Conservation (phyloP, 495 filamentous ascomycete genomes). For the Pseudomonodictys pantanalensis region DNA sequence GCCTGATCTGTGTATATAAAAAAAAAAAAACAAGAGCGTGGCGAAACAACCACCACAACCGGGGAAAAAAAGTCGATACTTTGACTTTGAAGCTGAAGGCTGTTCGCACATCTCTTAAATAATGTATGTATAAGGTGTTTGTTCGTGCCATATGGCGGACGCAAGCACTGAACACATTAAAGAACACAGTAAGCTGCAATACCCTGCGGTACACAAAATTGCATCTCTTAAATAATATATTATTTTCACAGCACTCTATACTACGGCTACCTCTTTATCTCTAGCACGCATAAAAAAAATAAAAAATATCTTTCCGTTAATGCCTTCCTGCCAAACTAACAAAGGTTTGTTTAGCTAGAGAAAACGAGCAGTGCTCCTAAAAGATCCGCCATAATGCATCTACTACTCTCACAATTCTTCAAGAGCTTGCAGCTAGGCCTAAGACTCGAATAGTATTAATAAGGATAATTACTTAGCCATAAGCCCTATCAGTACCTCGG, state of each 20-base stretch:
- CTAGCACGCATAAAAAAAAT: slow-evolving; percentile 1
- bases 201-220: too few species aligned
- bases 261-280: slow-evolving; percentile 11
- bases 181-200: too few species aligned
- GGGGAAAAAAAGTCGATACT: slow-evolving; percentile 6
- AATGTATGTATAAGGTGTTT: too few species aligned
- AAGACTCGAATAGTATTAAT: slow-evolving; percentile 15
- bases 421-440: slow-evolving; percentile 12
- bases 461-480: slow-evolving; percentile 11
- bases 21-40: too few species aligned
- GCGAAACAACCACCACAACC: slow-evolving; percentile 9
- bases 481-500: slow-evolving; percentile 12
- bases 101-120: slow-evolving; percentile 6
- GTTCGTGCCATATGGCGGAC: too few species aligned
- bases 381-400: slow-evolving; percentile 9
- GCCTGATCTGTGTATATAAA: too few species aligned
- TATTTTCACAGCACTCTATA: slow-evolving; percentile 2
- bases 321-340: slow-evolving; percentile 2
- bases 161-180: too few species aligned
- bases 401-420: slow-evolving; percentile 4
- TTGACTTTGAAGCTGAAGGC: slow-evolving; percentile 14
- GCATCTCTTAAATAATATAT: slow-evolving; percentile 8
- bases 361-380: slow-evolving; percentile 14
- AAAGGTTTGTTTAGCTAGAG: slow-evolving; percentile 7
- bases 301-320: slow-evolving; percentile 15